A percentile compares a stretch with the other conserved stretches of the same genome.
Conservation (phyloP, 305 asterid genomes). For the Solanum aculeatissimum region DNA sequence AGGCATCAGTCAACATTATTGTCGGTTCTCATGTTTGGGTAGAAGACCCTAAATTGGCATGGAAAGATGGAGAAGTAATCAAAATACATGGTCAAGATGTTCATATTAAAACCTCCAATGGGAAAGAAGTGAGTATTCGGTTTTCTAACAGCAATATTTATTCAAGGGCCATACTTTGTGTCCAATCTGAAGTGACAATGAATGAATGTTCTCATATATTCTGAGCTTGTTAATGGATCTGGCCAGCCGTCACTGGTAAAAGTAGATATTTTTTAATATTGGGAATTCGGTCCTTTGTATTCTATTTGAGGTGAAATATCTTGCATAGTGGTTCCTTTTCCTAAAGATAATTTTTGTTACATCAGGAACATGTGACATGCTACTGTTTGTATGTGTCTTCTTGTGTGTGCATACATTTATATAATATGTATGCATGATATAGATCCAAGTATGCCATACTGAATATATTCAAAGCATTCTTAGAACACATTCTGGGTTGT, state of each 20-base stretch:
- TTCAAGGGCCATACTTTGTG: background rate
- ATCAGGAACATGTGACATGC: background rate
- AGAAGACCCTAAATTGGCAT: conserved; percentile 89
- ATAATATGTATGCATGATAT: background rate
- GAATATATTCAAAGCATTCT: background rate
- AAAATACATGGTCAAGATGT: conserved; percentile 75
- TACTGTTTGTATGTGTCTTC: background rate
- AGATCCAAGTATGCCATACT: background rate
- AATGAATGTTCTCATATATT: background rate
- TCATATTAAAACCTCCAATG: conserved; percentile 69
- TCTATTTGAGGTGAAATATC: background rate
- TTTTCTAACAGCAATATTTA: background rate
- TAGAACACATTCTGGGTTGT: background rate
- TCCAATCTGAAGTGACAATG: background rate
- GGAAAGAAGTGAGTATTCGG: conserved; percentile 55
- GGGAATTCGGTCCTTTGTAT: background rate
- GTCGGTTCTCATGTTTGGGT: conserved; percentile 98
- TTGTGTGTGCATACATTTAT: background rate
- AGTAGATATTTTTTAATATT: background rate
- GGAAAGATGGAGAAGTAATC: conserved; percentile 91
- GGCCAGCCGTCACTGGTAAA: background rate
- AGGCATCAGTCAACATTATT: conserved; percentile 84
- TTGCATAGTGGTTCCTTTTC: background rate
- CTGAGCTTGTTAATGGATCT: background rate
- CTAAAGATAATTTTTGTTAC: background rate